Conservation (phyloP, 1,139 yeast species). For the Yamadazyma atlantica region DNA sequence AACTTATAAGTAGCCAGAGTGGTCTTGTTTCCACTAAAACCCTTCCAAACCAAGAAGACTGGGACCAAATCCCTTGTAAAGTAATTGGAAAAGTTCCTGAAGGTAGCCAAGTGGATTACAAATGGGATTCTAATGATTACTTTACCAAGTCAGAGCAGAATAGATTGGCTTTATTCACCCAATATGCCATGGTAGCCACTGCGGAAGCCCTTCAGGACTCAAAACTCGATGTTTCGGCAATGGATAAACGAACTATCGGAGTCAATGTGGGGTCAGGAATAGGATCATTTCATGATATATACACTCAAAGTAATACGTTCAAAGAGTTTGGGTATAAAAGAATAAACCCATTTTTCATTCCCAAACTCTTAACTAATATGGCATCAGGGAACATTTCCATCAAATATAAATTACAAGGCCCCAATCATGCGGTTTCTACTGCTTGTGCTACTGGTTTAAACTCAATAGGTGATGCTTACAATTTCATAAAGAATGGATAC, state of each 20-base stretch:
- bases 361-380: constrained; percentile 84
- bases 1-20: constrained; percentile 47
- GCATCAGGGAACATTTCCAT: constrained; percentile 92
- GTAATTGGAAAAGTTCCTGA: constrained; percentile 74
- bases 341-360: constrained; percentile 84
- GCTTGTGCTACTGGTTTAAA: constrained; percentile 98
- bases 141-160: constrained; percentile 49
- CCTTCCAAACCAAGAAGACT: constrained; percentile 41
- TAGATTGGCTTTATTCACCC: constrained; percentile 70
- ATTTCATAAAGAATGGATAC: constrained; percentile 76
- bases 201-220: constrained; percentile 76
- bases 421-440: constrained; percentile 84
- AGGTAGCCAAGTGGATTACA: constrained; percentile 49
- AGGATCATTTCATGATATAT: constrained; percentile 80
- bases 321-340: constrained; percentile 59
- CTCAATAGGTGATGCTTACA: constrained; percentile 88
- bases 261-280: constrained; percentile 93
- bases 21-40: constrained; percentile 61
- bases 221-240: constrained; percentile 25
- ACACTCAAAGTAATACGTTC: constrained; percentile 56
- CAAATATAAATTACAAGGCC: constrained; percentile 73
- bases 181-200: constrained; percentile 77
- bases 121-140: constrained; percentile 51
- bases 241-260: constrained; percentile 47
- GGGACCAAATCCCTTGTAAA: constrained; percentile 65